A percentile compares a stretch with the other conserved stretches of the same genome.
Conservation (phyloP, 352 stramenopile genomes). For the Phytophthora sojae region DNA sequence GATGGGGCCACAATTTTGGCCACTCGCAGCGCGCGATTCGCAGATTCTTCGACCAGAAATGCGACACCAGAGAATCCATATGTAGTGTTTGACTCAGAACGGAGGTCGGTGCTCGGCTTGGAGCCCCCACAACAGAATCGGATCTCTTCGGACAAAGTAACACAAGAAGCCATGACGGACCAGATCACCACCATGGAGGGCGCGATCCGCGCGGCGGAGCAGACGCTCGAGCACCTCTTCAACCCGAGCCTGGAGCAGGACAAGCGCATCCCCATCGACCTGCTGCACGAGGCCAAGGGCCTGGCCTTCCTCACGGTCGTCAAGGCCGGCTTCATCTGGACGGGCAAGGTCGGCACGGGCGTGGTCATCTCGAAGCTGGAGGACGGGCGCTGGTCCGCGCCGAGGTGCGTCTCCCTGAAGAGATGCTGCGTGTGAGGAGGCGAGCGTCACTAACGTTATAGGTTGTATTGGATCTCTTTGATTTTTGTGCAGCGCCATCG, state of each 20-base stretch:
- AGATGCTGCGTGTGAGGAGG: too few species aligned
- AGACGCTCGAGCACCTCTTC: conserved; percentile 93
- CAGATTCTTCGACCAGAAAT: conserved; percentile 8
- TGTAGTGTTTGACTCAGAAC: neutral
- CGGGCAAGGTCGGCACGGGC: conserved; percentile 87
- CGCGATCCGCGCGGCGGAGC: conserved; percentile 89
- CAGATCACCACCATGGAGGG: conserved; percentile 91
- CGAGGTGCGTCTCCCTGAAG: conserved; percentile 21
- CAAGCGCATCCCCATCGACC: conserved; percentile 89
- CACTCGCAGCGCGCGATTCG: conserved; percentile 6
- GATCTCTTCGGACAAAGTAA: conserved; percentile 8
- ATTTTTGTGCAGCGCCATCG: conserved; percentile 83
- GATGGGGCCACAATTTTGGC: conserved; percentile 8
- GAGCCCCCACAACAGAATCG: conserved; percentile 19
- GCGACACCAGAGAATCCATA: conserved; percentile 31
- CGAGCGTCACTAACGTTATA: too few species aligned
- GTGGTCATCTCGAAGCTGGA: conserved; percentile 95
- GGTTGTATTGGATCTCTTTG: too few species aligned
- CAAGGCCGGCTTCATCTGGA: conserved; percentile 91
- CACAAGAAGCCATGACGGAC: conserved; percentile 53
- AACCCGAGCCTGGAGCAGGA: conserved; percentile 87
- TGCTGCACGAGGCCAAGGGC: conserved; percentile 91
- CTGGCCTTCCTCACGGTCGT: conserved; percentile 93
- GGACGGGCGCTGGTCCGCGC: conserved; percentile 95
- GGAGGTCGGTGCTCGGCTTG: too few species aligned